Evolutionary conservation across 352 stramenopile species (phyloP).

Genomic region (Discostella stelligera): DNA sequence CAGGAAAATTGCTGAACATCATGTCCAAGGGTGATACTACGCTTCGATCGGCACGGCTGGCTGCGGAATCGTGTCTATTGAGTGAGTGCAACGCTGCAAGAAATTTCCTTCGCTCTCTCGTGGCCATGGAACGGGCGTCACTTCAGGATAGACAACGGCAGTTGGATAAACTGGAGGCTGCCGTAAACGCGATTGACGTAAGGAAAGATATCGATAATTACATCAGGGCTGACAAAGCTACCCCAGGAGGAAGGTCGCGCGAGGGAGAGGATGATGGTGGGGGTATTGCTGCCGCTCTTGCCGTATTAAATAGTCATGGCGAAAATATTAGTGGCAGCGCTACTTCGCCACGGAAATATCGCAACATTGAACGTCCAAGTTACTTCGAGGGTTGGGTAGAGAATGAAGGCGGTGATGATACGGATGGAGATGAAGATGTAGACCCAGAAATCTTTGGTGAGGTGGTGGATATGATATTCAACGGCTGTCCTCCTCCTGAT

Average conservation of each 20-base stretch:
- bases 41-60: slow-evolving; percentile 52
- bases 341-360: slow-evolving; percentile 1
- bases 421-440: slow-evolving; percentile 34
- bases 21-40: slow-evolving; percentile 63
- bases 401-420: slow-evolving; percentile 13
- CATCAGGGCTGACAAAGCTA: slow-evolving; percentile 58
- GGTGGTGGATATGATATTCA: slow-evolving; percentile 54
- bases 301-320: slow-evolving; percentile 61
- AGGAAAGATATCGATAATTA: slow-evolving; percentile 68
- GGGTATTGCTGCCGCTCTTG: slow-evolving; percentile 68
- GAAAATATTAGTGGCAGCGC: slow-evolving; percentile 29
- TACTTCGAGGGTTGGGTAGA: slow-evolving; percentile 37
- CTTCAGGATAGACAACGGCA: slow-evolving; percentile 53
- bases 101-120: slow-evolving; percentile 45
- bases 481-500: slow-evolving; percentile 1
- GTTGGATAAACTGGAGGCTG: slow-evolving; percentile 57
- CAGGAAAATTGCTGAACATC: slow-evolving; percentile 56
- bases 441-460: slow-evolving; percentile 54
- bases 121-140: slow-evolving; percentile 53
- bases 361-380: slow-evolving; percentile 24
- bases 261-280: slow-evolving; percentile 71
- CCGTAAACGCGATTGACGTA: slow-evolving; percentile 60
- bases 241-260: slow-evolving; percentile 36
- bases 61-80: slow-evolving; percentile 65
- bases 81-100: slow-evolving; percentile 59